Evolutionary conservation across 495 filamentous ascomycete species (phyloP).

Genomic region (Annulohypoxylon moriforme): DNA sequence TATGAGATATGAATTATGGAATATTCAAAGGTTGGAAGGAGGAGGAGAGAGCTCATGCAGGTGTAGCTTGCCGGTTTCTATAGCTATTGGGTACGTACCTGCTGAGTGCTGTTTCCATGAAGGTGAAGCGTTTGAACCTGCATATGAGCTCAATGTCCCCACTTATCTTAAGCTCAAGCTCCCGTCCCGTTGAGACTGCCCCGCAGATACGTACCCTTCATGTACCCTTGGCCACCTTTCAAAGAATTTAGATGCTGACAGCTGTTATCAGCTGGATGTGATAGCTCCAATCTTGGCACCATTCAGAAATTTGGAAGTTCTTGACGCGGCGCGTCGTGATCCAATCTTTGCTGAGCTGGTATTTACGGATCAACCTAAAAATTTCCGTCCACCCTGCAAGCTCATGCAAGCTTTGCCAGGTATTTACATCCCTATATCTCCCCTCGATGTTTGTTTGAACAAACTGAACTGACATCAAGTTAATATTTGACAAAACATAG

Average conservation of each 20-base stretch:
- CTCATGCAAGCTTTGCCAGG: conserved; percentile 7
- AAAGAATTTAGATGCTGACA: not conserved
- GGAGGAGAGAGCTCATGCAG: conserved; percentile 1
- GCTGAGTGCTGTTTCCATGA: not conserved
- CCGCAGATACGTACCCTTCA: not conserved
- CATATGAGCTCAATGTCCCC: not conserved
- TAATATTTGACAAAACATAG: not conserved
- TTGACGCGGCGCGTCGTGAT: conserved; percentile 44
- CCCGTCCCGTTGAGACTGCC: not conserved
- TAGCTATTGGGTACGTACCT: conserved; percentile 6
- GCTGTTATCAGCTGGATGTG: conserved; percentile 28
- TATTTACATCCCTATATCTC: conserved; percentile 19
- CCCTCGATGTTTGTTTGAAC: not conserved
- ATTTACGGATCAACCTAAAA: conserved; percentile 28
- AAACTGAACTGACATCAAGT: not conserved
- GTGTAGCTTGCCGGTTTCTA: conserved; percentile 1
- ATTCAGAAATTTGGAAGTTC: conserved; percentile 31
- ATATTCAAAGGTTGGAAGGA: not conserved
- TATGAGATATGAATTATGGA: not conserved
- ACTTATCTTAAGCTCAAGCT: conserved; percentile 4
- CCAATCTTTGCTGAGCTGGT: conserved; percentile 13
- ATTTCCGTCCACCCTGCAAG: conserved; percentile 22
- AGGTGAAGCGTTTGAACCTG: conserved; percentile 1
- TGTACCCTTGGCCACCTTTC: too few species aligned
- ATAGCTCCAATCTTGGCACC: conserved; percentile 22